Evolutionary conservation across 768 basidiomycete species (phyloP), one percentile per base, ranked within the genome.

Genomic region (Rubroboletus pulcherrimus): DNA sequence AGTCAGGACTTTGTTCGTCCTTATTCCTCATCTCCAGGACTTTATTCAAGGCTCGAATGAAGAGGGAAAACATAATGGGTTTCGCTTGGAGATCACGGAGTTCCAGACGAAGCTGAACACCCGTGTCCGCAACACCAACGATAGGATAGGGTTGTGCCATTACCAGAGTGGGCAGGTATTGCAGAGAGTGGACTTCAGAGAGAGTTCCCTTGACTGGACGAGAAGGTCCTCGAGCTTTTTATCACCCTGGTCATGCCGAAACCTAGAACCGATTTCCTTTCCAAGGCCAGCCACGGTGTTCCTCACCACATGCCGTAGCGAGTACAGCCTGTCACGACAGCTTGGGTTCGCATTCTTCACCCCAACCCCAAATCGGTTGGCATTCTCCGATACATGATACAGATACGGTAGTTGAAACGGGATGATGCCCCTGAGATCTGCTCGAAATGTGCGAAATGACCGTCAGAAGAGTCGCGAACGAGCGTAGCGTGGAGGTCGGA

Each of bases 1-100:
- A 62, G 24, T 54, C 26, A 19, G 60, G 45, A 38, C 49, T 52
- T 4, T 49, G 14, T 1, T 1, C n/a, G n/a, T 54, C 19, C 6
- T 39, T 15, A 34, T 33, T 52, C 9, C 5, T 51, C 63, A 58
- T 53, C 12, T 41, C n/a, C 2, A 26, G 24, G 48, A 64, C 14
- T 0, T 43, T 58, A 7, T 19, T 51, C 35, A 65, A 19, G 15
- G 51, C 63, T 8, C 24, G 63, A 17, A 65, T 56, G 45, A 65
- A 65, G 33, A 65, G 56, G 4, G 63, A 64, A 17, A 58, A 64
- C 14, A 62, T 52, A 10, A 59, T 53, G 9, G 56, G 29, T 5
- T 56, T 56, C 39, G 39, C 15, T 24, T 47, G 42, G 24, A 64
- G 60, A n/a, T 62, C 60, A 17, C 49, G 54, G 37, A 64, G 24